Evolutionary conservation across 2,329 filamentous ascomycete species (phyloP).

Genomic region (Leptographium wingfieldii): DNA sequence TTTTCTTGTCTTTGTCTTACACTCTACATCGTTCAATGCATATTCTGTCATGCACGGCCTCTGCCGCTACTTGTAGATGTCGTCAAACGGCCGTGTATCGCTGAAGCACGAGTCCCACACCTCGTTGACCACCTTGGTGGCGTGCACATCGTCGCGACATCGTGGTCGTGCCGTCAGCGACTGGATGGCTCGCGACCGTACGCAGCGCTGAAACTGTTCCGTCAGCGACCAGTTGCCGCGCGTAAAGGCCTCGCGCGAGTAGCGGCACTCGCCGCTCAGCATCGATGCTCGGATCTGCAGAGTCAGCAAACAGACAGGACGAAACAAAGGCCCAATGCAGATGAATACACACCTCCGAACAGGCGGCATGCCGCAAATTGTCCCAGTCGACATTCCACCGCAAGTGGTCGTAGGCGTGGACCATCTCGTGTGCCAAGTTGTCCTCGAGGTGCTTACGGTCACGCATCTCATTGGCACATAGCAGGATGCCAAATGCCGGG

Average conservation of each 20-base stretch:
- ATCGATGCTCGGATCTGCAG: conserved; percentile 78
- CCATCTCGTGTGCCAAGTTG: conserved; percentile 92
- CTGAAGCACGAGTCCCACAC: conserved; percentile 98
- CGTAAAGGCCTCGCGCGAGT: conserved; percentile 73
- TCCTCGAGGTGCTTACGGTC: conserved; percentile 78
- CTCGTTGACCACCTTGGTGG: conserved; percentile 79
- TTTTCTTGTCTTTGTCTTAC: too few relatives aligned
- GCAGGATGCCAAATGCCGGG: conserved; percentile 71
- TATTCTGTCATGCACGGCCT: too few relatives aligned
- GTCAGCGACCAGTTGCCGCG: conserved; percentile 79
- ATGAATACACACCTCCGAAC: conserved; percentile 61
- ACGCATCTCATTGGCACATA: conserved; percentile 85
- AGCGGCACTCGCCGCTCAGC: conserved; percentile 87
- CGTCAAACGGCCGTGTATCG: conserved; percentile 91
- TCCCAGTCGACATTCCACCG: conserved; percentile 81
- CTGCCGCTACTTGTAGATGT: conserved; percentile 64
- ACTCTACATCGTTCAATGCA: too few relatives aligned
- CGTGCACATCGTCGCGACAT: conserved; percentile 78
- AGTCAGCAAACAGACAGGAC: not conserved
- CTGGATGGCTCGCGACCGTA: conserved; percentile 65
- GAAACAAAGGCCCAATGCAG: not conserved
- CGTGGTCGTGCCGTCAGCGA: conserved; percentile 67
- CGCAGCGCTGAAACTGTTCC: conserved; percentile 88
- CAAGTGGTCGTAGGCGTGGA: conserved; percentile 90
- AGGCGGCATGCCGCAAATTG: conserved; percentile 78